These are phyloP conservation scores for Ophiocordyceps sinensis DNA, from an alignment of 2,329 filamentous ascomycete genomes.

Conservation along the genomic window DNA sequence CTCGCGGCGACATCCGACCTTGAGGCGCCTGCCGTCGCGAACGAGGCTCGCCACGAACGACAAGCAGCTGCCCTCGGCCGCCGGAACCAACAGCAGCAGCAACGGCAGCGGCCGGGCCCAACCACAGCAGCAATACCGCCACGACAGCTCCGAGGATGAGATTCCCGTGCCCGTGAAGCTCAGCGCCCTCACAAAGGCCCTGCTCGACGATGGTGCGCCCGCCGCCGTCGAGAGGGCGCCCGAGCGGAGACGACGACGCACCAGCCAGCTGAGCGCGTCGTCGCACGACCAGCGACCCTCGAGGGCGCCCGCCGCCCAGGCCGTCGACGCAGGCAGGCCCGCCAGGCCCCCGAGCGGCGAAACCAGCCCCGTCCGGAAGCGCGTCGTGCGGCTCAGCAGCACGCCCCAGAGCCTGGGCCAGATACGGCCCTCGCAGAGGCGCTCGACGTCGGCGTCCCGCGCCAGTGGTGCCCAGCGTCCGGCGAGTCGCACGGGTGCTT, in stretches of 20 bases:
- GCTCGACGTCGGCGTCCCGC: constrained; percentile 36
- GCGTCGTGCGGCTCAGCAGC: constrained; percentile 42
- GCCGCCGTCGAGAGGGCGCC: constrained; percentile 23
- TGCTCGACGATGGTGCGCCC: constrained; percentile 52
- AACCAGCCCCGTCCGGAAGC: constrained; percentile 38
- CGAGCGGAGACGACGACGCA: constrained; percentile 32
- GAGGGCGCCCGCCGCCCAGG: constrained; percentile 33
- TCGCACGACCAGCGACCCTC: constrained; percentile 29
- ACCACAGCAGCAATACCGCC: constrained; percentile 35
- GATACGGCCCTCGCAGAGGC: constrained; percentile 25
- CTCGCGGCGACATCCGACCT: constrained; percentile 42
- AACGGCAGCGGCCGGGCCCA: constrained; percentile 3
- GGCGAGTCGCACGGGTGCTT: constrained; percentile 23
- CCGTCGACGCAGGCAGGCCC: constrained; percentile 16
- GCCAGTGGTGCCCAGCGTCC: constrained; percentile 13
- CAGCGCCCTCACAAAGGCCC: constrained; percentile 78
- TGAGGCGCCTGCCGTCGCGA: constrained; percentile 34
- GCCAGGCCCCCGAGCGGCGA: constrained; percentile 30
- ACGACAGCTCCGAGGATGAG: constrained; percentile 91
- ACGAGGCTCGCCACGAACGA: constrained; percentile 29
- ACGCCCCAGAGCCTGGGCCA: constrained; percentile 30
- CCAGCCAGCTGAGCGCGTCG: constrained; percentile 30
- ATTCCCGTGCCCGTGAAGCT: constrained; percentile 85
- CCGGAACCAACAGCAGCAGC: constrained; percentile 9
- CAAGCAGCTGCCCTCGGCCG: constrained; percentile 22